phyloP scores from a whole-genome alignment of 331 rosid genomes.

The Stylosanthes scabra region DNA sequence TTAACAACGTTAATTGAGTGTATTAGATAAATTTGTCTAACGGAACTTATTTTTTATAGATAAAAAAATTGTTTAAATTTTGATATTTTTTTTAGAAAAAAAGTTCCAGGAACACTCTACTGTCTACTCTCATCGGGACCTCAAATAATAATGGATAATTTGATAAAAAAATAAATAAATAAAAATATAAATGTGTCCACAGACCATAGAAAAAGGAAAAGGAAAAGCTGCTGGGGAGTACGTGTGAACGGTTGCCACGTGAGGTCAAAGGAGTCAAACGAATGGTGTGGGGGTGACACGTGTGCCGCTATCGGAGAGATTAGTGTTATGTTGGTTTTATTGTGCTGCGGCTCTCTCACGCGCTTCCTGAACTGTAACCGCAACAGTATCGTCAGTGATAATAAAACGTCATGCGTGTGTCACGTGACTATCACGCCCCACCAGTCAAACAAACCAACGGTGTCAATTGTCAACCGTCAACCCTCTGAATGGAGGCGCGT shows the following conservation, averaged over 20 bases:
- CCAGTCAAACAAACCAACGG: not conserved
- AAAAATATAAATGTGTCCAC: not conserved
- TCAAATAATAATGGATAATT: no score
- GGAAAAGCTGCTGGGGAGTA: constrained; percentile 29
- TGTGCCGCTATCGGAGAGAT: constrained; percentile 30
- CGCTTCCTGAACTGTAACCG: constrained; percentile 19
- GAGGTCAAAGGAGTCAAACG: constrained; percentile 42
- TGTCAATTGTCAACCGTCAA: constrained; percentile 16
- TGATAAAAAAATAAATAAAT: no score
- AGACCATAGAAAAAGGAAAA: not conserved
- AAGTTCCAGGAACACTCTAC: no score
- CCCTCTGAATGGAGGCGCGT: constrained; percentile 15
- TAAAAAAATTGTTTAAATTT: no score
- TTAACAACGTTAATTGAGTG: no score
- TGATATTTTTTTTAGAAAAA: no score
- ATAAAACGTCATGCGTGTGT: constrained; percentile 28
- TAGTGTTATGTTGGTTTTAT: constrained; percentile 38
- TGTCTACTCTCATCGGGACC: no score
- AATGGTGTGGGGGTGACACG: constrained; percentile 4
- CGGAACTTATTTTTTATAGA: no score
- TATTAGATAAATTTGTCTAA: no score
- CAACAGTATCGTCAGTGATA: not conserved
- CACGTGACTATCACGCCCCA: constrained; percentile 7
- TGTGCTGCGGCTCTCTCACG: constrained; percentile 36
- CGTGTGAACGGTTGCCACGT: constrained; percentile 41